phyloP scores from a whole-genome alignment of 257 asterid genomes.

The Capsicum rhomboideum region DNA sequence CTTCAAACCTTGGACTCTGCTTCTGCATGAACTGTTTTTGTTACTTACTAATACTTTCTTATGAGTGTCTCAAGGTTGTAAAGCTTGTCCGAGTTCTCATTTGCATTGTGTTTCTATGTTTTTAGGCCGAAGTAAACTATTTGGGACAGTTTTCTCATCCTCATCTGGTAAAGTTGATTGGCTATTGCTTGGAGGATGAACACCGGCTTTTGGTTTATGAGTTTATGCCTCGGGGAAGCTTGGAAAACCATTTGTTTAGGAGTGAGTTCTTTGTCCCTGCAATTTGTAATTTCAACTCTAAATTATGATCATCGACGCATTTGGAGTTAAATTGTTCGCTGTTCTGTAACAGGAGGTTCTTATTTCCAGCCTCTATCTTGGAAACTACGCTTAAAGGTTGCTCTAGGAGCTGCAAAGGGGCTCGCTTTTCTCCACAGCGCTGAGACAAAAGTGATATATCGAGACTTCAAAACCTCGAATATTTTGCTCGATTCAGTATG shows the following conservation, averaged over 20 bases:
- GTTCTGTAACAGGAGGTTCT: constrained; percentile 61
- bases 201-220: constrained; percentile 27
- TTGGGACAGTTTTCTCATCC: constrained; percentile 17
- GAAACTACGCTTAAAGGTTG: constrained; percentile 81
- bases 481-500: constrained; percentile 79
- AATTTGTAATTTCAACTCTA: background rate
- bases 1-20: background rate
- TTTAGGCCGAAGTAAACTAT: constrained; percentile 13
- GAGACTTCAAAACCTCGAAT: constrained; percentile 83
- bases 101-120: background rate
- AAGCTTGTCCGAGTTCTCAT: background rate
- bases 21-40: background rate
- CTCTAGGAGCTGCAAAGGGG: constrained; percentile 86
- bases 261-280: constrained; percentile 12
- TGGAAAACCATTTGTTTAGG: constrained; percentile 24
- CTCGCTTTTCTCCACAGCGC: constrained; percentile 83
- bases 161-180: constrained; percentile 9
- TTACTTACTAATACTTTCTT: background rate
- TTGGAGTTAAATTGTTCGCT: background rate
- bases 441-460: constrained; percentile 73
- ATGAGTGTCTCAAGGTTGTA: background rate
- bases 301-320: background rate
- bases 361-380: constrained; percentile 91
- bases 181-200: constrained; percentile 25
- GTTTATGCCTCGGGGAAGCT: constrained; percentile 21